Base-by-base conservation (phyloP, 2,329 filamentous ascomycete species). In the Colletotrichum zoysiae region DNA sequence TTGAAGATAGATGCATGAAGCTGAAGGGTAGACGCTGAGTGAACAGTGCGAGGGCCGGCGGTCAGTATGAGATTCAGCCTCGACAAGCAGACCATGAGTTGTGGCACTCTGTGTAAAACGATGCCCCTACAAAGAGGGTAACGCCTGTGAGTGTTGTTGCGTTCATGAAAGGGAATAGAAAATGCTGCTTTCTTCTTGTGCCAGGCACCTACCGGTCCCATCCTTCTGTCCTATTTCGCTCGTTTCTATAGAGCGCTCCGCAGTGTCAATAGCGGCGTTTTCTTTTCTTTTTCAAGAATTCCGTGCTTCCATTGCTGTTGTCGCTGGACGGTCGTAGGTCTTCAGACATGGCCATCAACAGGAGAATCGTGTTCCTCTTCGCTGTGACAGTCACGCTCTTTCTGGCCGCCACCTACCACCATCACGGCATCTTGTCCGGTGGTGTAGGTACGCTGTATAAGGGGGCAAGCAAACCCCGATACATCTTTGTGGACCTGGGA, bases 251-350 rank as follows among this genome's bases (percentile, higher is more conserved):
- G 26, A 50, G 12, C n/a, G n/a, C 11, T 23, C n/a, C 46, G 12
- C n/a, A 3, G 4, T 14, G n/a, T 26, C 46, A 14, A 5, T 14
- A 5, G 8, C 9, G 9, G 8, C 18, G 9, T 1, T 23, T 44
- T 1, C 38, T 6, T 6, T 5, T 5, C 40, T n/a, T n/a, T 5
- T 1, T 2, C 6, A 14, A 1, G 4, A 14, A 7, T 14, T 18
- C 40, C 16, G n/a, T n/a, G n/a, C n/a, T 20, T 20, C 16, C 6
- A 44, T 46, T 46, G 18, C 16, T 5, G 11, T 20, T 6, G 18
- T n/a, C 44, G 44, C 12, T 5, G 42, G 40, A 16, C 40, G 1
- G 16, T 20, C 5, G 16, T 8, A 8, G 42, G 42, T 44, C 3
- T 44, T 40, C 44, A 50, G 4, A 23, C 48, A 51, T 51, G 48